A percentile compares a stretch with the other conserved stretches of the same genome.
phyloP scores from a whole-genome alignment of 768 basidiomycete genomes.

The Leucosporidium yakuticum region DNA sequence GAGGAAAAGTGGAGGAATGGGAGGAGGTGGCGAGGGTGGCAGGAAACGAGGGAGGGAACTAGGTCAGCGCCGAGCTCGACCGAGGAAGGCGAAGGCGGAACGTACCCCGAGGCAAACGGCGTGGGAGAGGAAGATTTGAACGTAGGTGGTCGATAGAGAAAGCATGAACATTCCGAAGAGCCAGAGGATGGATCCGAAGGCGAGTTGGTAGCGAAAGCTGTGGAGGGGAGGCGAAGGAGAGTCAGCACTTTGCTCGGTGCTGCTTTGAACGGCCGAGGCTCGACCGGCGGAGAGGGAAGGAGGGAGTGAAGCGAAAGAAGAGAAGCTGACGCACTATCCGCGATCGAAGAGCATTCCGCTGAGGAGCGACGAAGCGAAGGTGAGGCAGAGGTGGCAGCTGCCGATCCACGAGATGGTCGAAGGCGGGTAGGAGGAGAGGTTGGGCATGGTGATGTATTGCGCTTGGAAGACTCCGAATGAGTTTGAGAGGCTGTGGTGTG shows the following conservation, averaged over 20 bases:
- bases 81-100: neutral
- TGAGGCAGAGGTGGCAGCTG: conserved; percentile 42
- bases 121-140: conserved; percentile 26
- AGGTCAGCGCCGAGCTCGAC: neutral
- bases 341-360: conserved; percentile 44
- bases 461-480: conserved; percentile 11
- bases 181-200: conserved; percentile 24
- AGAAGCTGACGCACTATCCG: conserved; percentile 38
- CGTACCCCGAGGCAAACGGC: conserved; percentile 29
- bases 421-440: conserved; percentile 40
- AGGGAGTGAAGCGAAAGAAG: neutral
- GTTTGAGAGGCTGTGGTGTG: conserved; percentile 8
- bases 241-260: conserved; percentile 24
- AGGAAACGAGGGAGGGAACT: neutral
- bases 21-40: conserved; percentile 41
- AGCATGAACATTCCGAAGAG: conserved; percentile 27
- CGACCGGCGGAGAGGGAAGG: neutral
- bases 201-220: conserved; percentile 31
- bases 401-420: conserved; percentile 45
- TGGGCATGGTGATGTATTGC: conserved; percentile 40
- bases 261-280: neutral
- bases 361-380: conserved; percentile 40
- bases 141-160: conserved; percentile 11
- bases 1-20: conserved; percentile 34
- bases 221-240: neutral